Evolutionary conservation across 495 filamentous ascomycete genomes (phyloP), one percentile per base, ranked within the genome.

Genomic region (Talaromyces borbonicus): DNA sequence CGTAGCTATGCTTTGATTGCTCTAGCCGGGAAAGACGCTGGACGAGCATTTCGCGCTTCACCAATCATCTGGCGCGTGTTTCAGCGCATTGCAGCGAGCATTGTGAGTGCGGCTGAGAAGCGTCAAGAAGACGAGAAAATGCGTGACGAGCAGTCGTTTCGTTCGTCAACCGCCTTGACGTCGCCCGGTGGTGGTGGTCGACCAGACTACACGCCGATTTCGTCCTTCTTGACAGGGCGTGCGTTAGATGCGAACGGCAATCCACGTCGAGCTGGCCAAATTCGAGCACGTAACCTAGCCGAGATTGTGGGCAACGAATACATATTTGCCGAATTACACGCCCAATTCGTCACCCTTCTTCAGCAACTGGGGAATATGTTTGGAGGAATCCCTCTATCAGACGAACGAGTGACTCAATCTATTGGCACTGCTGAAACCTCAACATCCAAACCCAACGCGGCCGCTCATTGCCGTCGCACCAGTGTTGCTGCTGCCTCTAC

Each of bases 251-350:
- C 70, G 4, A 73, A 79, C 52, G 76, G 81, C 8, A 72, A 68
- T 46, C 61, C 69, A 26, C 66, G 66, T 44, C 62, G 60, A 35
- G 66, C 65, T 35, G 77, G 67, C 26, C 71, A 69, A 50, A 74
- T 85, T 43, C 80, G 80, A 49, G 79, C 84, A 18, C 78, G 85
- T 48, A 86, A 85, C 25, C 64, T 96, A 38, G 84, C 84, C 1
- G 90, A 96, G 62, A 77, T 96, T 40, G 82, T 90, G 12, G 90
- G 90, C 23, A 73, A 85, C 46, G 84, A 86, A 20, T 81, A 87
- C 58, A 83, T 96, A 52, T 96, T 96, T 58, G 80, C 94, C 24
- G 80, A 93, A 61, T 62, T 95, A 30, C 90, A 96, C 63, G 74
- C 78, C 19, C 65, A 76, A 27, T 95, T 96, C 59, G 83, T 90